Conservation (phyloP, 495 filamentous ascomycete genomes). For the Tetracladium marchalianum region DNA sequence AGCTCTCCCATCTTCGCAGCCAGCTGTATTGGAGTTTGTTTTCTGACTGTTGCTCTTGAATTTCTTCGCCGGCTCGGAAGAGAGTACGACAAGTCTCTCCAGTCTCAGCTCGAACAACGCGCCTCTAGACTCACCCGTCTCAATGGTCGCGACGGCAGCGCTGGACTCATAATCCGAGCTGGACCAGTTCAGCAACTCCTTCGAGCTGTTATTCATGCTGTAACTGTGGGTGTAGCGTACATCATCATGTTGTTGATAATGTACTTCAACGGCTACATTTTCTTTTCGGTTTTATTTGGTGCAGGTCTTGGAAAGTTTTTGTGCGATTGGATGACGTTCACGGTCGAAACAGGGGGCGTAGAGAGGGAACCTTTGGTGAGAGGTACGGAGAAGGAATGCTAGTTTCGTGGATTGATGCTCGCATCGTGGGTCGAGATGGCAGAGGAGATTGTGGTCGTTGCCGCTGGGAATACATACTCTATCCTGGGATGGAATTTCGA, state of each 20-base stretch:
- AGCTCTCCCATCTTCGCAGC: conserved; percentile 40
- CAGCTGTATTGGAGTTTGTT: conserved; percentile 47
- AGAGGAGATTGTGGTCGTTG: too few relatives aligned
- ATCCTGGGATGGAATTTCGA: too few relatives aligned
- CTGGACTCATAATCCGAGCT: conserved; percentile 30
- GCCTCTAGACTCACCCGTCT: conserved; percentile 18
- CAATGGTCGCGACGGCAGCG: conserved; percentile 3
- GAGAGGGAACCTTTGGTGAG: too few relatives aligned
- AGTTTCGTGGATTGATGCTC: too few relatives aligned
- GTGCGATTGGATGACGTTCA: conserved; percentile 29
- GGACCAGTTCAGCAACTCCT: conserved; percentile 36
- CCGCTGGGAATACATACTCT: too few relatives aligned
- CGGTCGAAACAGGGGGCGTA: conserved; percentile 1
- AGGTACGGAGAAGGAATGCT: too few relatives aligned
- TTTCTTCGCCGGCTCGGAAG: conserved; percentile 38
- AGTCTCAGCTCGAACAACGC: conserved; percentile 28
- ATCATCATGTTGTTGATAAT: conserved; percentile 48
- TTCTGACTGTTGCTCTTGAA: conserved; percentile 44
- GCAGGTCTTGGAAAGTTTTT: conserved; percentile 36
- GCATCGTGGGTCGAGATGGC: too few relatives aligned
- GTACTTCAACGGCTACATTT: conserved; percentile 47
- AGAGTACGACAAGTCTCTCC: conserved; percentile 42
- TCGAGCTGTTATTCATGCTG: conserved; percentile 35
- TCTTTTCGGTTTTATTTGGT: conserved; percentile 46
- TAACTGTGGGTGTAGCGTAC: conserved; percentile 44